Conservation (phyloP, 164 flowering plant species). For the Piper longum region DNA sequence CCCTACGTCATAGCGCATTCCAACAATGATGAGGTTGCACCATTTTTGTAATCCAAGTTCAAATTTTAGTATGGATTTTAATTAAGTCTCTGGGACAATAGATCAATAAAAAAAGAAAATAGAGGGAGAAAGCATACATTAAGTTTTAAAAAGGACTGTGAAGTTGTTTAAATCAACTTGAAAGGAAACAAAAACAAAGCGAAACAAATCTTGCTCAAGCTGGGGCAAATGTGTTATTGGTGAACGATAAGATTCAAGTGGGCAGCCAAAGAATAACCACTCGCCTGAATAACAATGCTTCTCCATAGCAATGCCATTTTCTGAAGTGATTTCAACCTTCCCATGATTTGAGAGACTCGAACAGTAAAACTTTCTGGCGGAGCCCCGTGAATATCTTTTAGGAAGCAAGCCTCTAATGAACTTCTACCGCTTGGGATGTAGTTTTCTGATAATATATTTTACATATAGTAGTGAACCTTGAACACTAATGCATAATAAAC, state of each 20-base stretch:
- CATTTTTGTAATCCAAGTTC: no score
- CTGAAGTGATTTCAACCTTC: slow-evolving; percentile 48
- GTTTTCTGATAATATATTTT: slow-evolving; percentile 85
- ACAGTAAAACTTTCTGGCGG: slow-evolving; percentile 71
- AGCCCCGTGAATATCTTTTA: slow-evolving; percentile 74
- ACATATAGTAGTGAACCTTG: slow-evolving; percentile 56
- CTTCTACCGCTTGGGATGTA: slow-evolving; percentile 19
- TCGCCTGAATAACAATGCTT: slow-evolving; percentile 64
- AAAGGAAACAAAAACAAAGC: no score
- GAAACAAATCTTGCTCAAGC: no score
- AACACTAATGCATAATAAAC: slow-evolving; percentile 33
- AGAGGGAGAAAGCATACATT: no score
- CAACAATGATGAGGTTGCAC: no score
- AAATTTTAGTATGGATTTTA: no score
- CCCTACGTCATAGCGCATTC: not conserved
- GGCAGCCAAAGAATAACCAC: slow-evolving; percentile 9
- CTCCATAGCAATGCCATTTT: slow-evolving; percentile 80
- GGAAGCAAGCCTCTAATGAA: slow-evolving; percentile 20
- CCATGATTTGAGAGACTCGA: slow-evolving; percentile 70
- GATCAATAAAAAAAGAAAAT: no score
- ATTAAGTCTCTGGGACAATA: no score
- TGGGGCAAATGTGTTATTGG: not conserved
- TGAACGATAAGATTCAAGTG: not conserved
- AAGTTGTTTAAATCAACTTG: no score
- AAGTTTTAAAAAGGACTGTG: no score